phyloP scores from a whole-genome alignment of 192 early-diverging fungal species.

The Linnemannia schmuckeri region DNA sequence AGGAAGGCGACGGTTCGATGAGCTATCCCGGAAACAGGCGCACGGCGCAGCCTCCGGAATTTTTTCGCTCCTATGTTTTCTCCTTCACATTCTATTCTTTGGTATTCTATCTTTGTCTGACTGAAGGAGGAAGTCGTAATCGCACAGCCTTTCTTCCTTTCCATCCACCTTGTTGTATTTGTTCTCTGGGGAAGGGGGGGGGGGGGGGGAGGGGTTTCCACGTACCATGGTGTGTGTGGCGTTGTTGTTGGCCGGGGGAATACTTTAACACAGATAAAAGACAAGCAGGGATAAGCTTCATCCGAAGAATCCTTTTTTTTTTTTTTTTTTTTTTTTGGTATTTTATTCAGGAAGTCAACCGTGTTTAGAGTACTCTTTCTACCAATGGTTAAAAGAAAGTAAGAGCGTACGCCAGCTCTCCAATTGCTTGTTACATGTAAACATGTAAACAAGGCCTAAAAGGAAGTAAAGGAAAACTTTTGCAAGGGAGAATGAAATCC shows the following conservation, averaged over 20 bases:
- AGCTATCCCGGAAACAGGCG: neutral
- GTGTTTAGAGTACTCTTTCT: too few species aligned
- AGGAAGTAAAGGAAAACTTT: too few species aligned
- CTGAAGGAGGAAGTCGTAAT: neutral
- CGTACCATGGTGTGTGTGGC: neutral
- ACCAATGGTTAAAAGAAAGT: too few species aligned
- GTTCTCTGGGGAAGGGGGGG: too few species aligned
- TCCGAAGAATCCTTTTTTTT: neutral
- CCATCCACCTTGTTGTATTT: neutral
- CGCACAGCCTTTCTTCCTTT: neutral
- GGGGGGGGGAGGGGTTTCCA: too few species aligned
- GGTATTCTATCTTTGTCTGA: neutral
- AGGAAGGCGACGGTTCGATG: neutral
- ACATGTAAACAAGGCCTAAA: too few species aligned
- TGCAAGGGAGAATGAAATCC: too few species aligned
- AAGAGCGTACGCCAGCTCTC: too few species aligned
- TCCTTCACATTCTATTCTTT: neutral
- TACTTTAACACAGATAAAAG: neutral
- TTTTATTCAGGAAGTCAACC: too few species aligned
- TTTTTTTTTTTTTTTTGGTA: neutral
- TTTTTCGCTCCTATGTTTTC: slow-evolving; percentile 1
- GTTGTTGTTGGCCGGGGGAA: neutral
- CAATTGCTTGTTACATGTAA: too few species aligned
- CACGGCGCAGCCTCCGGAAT: neutral
- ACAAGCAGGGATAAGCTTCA: neutral